Evolutionary conservation across 768 basidiomycete genomes (phyloP), one percentile per base, ranked within the genome.

Genomic region (Amanita brunnescens): DNA sequence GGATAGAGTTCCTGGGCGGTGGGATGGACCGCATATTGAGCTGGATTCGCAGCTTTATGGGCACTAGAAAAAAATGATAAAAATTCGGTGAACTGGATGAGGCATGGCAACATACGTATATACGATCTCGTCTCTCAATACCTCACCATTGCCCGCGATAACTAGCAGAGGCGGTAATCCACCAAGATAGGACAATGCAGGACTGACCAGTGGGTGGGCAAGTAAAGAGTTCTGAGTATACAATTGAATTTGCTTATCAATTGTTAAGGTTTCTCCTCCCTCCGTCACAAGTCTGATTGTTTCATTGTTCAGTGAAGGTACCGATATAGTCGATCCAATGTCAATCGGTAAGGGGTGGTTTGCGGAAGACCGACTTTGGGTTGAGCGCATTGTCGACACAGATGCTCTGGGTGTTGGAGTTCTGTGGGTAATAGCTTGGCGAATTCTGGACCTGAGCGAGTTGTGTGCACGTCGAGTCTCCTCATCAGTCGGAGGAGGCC

Each of bases 41-140:
- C 76, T 0, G 96, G 96, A 62, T 89, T 68, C 2, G 91, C 90
- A 26, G 95, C 96, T 62, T 87, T 91, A 62, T 98, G 95, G 0
- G 95, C 93, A 7, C 87, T 89, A 32, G 14, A 4, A 12, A 24
- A 34, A 51, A 24, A n/a, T 26, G 38, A 53, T 49, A 1, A 46
- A 49, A 51, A 51, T 18, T 26, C n/a, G 35, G 7, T 26, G 47
- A 18, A 12, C n/a, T 29, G 20, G n/a, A 24, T 35, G 24, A 26
- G 14, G 42, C 1, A 39, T 40, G 5, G 46, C 39, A 21, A 52
- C 83, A 55, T 44, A 89, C 91, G 78, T 69, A 61, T 91, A 97
- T 26, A 97, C 80, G 30, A 91, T 82, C 65, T 97, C 95, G 62
- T 98, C 95, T 49, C 93, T 74, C 38, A 97, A 66, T 0, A 95